A percentile compares a stretch with the other conserved stretches of the same genome.
These are phyloP conservation scores for Claviceps humidiphila DNA, from an alignment of 2,329 filamentous ascomycete genomes.

Conservation along the genomic window DNA sequence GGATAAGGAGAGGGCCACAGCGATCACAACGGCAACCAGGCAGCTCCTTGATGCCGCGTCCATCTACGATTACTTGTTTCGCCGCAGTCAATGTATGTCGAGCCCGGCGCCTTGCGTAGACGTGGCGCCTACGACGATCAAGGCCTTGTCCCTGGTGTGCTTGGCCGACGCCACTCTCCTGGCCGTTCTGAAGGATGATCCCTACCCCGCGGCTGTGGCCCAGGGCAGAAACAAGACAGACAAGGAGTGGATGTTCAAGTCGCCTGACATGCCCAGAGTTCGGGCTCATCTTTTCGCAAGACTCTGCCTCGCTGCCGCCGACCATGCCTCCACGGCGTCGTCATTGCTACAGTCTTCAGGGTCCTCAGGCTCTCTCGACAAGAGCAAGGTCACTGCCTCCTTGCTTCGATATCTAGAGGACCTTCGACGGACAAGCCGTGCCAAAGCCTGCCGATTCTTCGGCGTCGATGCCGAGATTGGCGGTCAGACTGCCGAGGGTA, in stretches of 20 bases:
- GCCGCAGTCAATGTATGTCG: slow-evolving; percentile 34
- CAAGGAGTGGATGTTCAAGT: slow-evolving; percentile 93
- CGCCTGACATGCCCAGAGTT: slow-evolving; percentile 77
- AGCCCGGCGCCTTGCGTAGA: slow-evolving; percentile 35
- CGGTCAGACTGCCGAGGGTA: slow-evolving; percentile 68
- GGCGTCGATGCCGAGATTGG: slow-evolving; percentile 77
- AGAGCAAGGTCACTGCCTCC: slow-evolving; percentile 46
- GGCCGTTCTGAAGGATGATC: slow-evolving; percentile 86
- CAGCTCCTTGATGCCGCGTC: slow-evolving; percentile 66
- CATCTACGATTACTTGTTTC: slow-evolving; percentile 59
- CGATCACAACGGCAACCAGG: slow-evolving; percentile 63
- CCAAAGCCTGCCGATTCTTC: slow-evolving; percentile 80
- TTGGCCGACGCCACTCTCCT: slow-evolving; percentile 82
- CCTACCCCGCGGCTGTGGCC: slow-evolving; percentile 71
- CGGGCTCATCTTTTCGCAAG: slow-evolving; percentile 78
- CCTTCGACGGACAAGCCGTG: slow-evolving; percentile 59
- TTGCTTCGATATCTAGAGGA: slow-evolving; percentile 65
- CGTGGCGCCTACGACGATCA: slow-evolving; percentile 37
- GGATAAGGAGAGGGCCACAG: slow-evolving; percentile 52
- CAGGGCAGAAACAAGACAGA: slow-evolving; percentile 72
- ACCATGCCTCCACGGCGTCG: slow-evolving; percentile 67
- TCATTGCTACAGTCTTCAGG: slow-evolving; percentile 32
- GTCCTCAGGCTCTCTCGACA: slow-evolving; percentile 11
- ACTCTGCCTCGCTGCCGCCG: slow-evolving; percentile 73
- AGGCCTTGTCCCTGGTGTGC: slow-evolving; percentile 51